Base-by-base conservation (phyloP, 495 filamentous ascomycete genomes). In the Trichoderma reesei region DNA sequence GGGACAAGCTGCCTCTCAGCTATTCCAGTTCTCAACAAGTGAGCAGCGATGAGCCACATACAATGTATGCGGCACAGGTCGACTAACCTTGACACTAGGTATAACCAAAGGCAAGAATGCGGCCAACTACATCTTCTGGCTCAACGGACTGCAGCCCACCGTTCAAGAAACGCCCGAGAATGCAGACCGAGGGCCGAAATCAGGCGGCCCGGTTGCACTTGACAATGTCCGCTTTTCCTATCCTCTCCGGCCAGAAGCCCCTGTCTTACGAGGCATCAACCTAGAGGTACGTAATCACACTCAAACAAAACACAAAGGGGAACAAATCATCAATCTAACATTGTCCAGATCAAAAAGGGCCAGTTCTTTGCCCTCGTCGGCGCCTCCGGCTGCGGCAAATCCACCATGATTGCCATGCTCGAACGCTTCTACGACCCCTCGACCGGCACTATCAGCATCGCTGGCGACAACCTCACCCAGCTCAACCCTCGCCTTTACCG, bases 371-470 rank as follows among this genome's bases (percentile, higher is more conserved):
- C 79, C 4, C 72, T 86, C n/a, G 82, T 86, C 5, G 84, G 84
- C 16, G 72, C 79, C 11, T 81, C 79, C 5, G 84, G 84, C 1
- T 82, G 78, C 41, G 84, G 85, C 9, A 87, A 87, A 66, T 78
- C 76, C 3, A 85, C 83, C 1, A 73, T 80, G 9, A 76, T 87
- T 33, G 70, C 77, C 37, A 72, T 90, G 1, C 70, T 90, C 0
- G 85, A 87, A 72, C 72, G 75, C 13, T 87, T 89, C 68, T 90
- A 89, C 68, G 74, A 82, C 41, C 75, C 82, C 0, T 77, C 74
- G 0, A 72, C 75, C n/a, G 86, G 87, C 11, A 72, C 65, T 31
- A 82, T 89, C 31, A 60, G 74, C 1, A 68, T 83, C 37, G 77
- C 84, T 66, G 77, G 75, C 0, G 68, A 71, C 5, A 72, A 79